Percentiles rank a stretch among this genome's conserved stretches.
Evolutionary conservation across 345 rosid genomes (phyloP).

Genomic region (Odontarrhena argentea): DNA sequence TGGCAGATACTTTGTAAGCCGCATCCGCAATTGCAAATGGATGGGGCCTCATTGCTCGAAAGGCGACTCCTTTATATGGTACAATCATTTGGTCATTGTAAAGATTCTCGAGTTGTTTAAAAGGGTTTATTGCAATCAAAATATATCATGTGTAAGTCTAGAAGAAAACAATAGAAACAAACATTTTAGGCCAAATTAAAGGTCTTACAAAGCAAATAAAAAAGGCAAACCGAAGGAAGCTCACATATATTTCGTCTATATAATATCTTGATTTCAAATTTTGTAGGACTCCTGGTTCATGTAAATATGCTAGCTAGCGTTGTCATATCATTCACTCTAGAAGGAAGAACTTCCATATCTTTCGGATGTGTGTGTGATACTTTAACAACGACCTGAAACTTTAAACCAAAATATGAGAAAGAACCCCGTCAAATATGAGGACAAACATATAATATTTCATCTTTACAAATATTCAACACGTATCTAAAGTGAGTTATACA

Average conservation of each 20-base stretch:
- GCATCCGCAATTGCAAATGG: conserved; percentile 98
- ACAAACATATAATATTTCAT: conserved; percentile 12
- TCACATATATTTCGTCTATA: conserved; percentile 91
- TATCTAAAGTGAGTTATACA: conserved; percentile 28
- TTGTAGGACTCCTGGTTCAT: conserved; percentile 93
- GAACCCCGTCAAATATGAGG: not conserved
- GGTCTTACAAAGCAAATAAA: not conserved
- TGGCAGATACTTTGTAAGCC: conserved; percentile 75
- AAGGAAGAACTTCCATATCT: conserved; percentile 83
- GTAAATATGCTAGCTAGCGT: conserved; percentile 93
- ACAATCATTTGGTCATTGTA: conserved; percentile 91
- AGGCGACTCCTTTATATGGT: conserved; percentile 89
- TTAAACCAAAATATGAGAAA: not conserved
- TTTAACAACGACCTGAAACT: conserved; percentile 63
- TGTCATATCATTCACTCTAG: conserved; percentile 97
- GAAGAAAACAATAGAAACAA: conserved; percentile 6
- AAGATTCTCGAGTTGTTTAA: conserved; percentile 78
- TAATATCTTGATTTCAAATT: conserved; percentile 88
- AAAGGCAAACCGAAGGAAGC: conserved; percentile 28
- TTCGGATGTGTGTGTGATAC: conserved; percentile 68
- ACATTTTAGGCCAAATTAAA: conserved; percentile 4
- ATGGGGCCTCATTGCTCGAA: conserved; percentile 92
- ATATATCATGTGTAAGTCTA: conserved; percentile 94
- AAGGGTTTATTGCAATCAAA: conserved; percentile 95
- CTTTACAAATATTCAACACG: not conserved